Evolutionary conservation across 352 stramenopile species (phyloP).

Genomic region (Pythium biforme): DNA sequence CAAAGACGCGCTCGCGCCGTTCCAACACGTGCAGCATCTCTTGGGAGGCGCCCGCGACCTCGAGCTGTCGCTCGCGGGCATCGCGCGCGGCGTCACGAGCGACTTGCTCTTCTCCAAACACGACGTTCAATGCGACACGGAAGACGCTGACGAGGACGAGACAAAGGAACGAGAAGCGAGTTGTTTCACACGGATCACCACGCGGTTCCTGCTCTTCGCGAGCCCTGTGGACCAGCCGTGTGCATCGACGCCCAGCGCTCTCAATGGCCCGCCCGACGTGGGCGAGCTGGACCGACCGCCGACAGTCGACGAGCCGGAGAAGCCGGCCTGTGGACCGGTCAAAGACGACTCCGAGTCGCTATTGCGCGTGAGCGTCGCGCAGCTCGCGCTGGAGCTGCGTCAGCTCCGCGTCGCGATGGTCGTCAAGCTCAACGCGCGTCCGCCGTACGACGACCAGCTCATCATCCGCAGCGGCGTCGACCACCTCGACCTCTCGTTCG

Average conservation of each 20-base stretch:
- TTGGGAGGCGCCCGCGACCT: slow-evolving; percentile 20
- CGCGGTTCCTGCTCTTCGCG: slow-evolving; percentile 27
- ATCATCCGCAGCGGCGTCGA: slow-evolving; percentile 88
- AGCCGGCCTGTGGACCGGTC: background rate
- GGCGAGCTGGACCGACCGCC: background rate
- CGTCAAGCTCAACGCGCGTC: slow-evolving; percentile 91
- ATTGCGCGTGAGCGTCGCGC: slow-evolving; percentile 13
- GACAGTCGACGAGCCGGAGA: background rate
- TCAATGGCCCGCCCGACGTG: background rate
- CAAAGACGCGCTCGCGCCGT: slow-evolving; percentile 46
- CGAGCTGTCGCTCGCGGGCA: slow-evolving; percentile 14
- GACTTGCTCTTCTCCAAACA: slow-evolving; percentile 17
- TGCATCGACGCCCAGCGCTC: background rate
- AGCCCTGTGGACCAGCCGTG: slow-evolving; percentile 10
- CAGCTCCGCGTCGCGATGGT: slow-evolving; percentile 86
- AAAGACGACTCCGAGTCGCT: background rate
- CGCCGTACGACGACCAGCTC: slow-evolving; percentile 83
- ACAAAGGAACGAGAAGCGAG: background rate
- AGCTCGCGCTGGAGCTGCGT: slow-evolving; percentile 27
- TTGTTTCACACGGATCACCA: slow-evolving; percentile 23
- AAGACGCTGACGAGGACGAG: background rate
- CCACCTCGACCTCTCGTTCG: slow-evolving; percentile 89
- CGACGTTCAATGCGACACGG: background rate
- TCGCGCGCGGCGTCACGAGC: slow-evolving; percentile 24
- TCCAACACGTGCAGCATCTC: slow-evolving; percentile 40